Base-by-base conservation (phyloP, 345 rosid genomes). In the Citrus trifoliata region DNA sequence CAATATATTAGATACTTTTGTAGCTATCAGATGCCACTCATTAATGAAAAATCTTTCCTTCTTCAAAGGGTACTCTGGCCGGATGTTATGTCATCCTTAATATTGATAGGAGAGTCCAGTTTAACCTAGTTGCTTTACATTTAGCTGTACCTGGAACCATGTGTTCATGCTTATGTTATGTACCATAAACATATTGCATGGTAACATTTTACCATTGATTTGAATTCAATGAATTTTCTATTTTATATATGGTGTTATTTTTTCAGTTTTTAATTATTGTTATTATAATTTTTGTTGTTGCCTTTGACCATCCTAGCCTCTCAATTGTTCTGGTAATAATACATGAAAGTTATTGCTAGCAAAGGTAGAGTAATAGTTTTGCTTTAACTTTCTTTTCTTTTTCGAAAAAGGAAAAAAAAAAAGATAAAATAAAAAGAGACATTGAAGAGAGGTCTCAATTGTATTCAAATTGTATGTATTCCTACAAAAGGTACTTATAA, bases 401-500 rank as follows among this genome's bases (percentile, higher is more conserved):
- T 40, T 40, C 1, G 0, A 10, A 40, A 1, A 46, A 3, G 10
- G 1, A 3, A 13, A 46, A 46, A 7, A n/a, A 42, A 3, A 0
- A 46, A 46, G 51, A 46, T 42, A 0, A 53, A 53, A 53, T 53
- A 18, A 53, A 53, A 53, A 53, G 22, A 53, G 58, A 53, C 58
- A 13, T 22, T 68, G 8, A 42, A 42, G 74, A 13, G n/a, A 13
- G 35, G 10, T 25, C 2, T 28, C n/a, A 6, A 22, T 13, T 48
- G 33, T 51, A 33, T 24, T 38, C 42, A 38, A 38, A 38, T 38
- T 38, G 42, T 56, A 48, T 27, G 14, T 71, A 58, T 37, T 6
- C 60, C 28, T 71, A 4, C 30, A 40, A 14, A 60, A 73, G 72
- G 58, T 71, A 66, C 78, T 71, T 80, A 53, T 33, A 66, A 83